Conservation (phyloP, 345 rosid genomes). For the Rubroshorea leprosula region DNA sequence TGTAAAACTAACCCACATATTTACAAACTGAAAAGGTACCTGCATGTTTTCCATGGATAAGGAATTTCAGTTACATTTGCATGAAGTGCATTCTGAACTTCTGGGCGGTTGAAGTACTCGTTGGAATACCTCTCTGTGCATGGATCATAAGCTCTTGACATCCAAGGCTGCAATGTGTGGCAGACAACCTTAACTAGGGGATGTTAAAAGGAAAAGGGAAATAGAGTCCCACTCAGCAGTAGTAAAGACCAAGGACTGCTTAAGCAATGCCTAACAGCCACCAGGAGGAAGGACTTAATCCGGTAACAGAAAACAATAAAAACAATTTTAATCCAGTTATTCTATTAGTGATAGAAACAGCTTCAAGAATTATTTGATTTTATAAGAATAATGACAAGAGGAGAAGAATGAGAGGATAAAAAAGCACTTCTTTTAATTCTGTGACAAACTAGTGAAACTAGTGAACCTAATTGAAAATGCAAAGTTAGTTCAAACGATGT, state of each 20-base stretch:
- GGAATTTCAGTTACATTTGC: conserved; percentile 71
- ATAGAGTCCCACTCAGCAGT: background rate
- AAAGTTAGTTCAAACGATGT: background rate
- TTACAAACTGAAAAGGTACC: conserved; percentile 29
- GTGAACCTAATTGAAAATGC: too few species aligned
- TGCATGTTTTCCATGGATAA: conserved; percentile 85
- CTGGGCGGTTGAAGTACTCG: conserved; percentile 71
- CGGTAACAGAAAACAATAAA: background rate
- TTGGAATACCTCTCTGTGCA: conserved; percentile 81
- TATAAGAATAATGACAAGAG: background rate
- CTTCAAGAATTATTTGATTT: too few species aligned
- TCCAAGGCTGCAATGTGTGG: conserved; percentile 92
- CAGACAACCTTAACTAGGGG: too few species aligned
- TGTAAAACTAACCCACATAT: background rate
- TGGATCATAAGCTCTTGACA: conserved; percentile 98
- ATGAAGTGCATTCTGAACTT: conserved; percentile 92
- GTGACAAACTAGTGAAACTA: too few species aligned
- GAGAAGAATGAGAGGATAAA: too few species aligned
- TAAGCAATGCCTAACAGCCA: background rate
- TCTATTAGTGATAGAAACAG: too few species aligned
- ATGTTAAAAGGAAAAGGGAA: background rate
- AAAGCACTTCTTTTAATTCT: too few species aligned
- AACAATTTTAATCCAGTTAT: too few species aligned
- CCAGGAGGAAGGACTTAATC: background rate
- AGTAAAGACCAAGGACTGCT: background rate